Conservation (phyloP, 257 asterid genomes). For the Linaria vulgaris region DNA sequence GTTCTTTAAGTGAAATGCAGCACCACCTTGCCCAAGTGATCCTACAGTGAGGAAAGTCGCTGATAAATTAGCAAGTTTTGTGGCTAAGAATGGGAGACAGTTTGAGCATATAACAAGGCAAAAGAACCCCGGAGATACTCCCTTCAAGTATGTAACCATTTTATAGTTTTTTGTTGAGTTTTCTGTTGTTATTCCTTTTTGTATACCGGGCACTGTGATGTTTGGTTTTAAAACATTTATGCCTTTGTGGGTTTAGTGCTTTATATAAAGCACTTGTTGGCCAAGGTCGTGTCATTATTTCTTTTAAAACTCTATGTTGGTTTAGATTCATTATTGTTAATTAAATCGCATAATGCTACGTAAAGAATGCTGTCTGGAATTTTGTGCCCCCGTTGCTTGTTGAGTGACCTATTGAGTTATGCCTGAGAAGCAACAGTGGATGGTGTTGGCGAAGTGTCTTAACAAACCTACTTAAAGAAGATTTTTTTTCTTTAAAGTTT, state of each 20-base stretch:
- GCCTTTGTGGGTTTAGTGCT: not conserved
- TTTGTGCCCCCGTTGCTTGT: not conserved
- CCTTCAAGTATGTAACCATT: slow-evolving; percentile 69
- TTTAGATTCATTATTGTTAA: no score
- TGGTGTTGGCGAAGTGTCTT: no score
- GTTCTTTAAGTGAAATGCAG: slow-evolving; percentile 99
- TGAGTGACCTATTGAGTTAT: not conserved
- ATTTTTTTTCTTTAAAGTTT: no score
- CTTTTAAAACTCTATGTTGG: not conserved
- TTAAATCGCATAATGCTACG: no score
- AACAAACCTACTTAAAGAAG: no score
- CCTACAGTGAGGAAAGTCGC: slow-evolving; percentile 90
- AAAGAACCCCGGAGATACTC: slow-evolving; percentile 96
- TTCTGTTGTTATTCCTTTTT: not conserved
- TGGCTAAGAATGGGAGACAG: slow-evolving; percentile 95
- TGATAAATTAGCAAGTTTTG: slow-evolving; percentile 92
- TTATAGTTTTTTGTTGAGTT: slow-evolving; percentile 2
- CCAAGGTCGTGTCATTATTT: not conserved
- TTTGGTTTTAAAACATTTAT: not conserved
- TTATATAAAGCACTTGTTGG: not conserved
- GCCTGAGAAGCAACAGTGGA: no score
- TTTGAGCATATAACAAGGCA: slow-evolving; percentile 86
- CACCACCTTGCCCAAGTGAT: slow-evolving; percentile 86
- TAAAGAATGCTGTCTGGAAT: no score
- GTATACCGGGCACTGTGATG: slow-evolving; percentile 1